Conservation (phyloP, 1,139 yeast genomes). For the Blastobotrys niveus region DNA sequence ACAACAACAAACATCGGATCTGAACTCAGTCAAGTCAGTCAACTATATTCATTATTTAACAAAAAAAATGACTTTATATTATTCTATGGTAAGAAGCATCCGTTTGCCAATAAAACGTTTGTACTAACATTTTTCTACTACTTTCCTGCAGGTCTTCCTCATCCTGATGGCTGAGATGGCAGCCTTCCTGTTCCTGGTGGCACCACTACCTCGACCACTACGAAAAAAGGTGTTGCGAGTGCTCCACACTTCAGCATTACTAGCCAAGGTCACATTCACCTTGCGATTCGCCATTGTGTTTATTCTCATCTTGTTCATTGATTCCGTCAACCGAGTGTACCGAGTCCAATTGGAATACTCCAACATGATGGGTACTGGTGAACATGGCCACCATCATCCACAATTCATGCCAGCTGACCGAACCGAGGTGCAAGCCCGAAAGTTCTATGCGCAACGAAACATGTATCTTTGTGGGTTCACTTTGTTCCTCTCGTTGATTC, state of each 20-base stretch:
- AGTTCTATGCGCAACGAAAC: slow-evolving; percentile 94
- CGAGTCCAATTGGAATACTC: slow-evolving; percentile 55
- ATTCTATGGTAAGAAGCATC: slow-evolving; percentile 52
- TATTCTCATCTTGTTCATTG: slow-evolving; percentile 77
- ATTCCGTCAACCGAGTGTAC: slow-evolving; percentile 79
- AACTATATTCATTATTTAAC: not conserved
- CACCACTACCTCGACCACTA: slow-evolving; percentile 75
- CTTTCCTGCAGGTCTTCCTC: slow-evolving; percentile 48
- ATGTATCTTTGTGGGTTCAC: slow-evolving; percentile 96
- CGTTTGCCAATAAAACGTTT: slow-evolving; percentile 18
- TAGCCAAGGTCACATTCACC: slow-evolving; percentile 68
- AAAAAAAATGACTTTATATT: slow-evolving; percentile 60
- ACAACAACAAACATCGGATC: too few relatives aligned
- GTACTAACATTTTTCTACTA: too few relatives aligned
- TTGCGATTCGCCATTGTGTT: slow-evolving; percentile 80
- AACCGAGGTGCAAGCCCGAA: slow-evolving; percentile 77
- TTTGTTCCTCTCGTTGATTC: slow-evolving; percentile 76
- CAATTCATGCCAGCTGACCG: slow-evolving; percentile 44
- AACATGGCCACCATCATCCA: slow-evolving; percentile 30
- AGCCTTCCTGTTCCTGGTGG: slow-evolving; percentile 72
- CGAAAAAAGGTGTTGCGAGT: slow-evolving; percentile 64
- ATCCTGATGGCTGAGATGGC: slow-evolving; percentile 72
- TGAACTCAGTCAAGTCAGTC: too few relatives aligned
- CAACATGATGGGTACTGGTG: slow-evolving; percentile 19
- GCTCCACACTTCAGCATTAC: slow-evolving; percentile 63